These are phyloP conservation scores for Vaccinium macrocarpon DNA, from an alignment of 148 eudicot species.

Conservation along the genomic window DNA sequence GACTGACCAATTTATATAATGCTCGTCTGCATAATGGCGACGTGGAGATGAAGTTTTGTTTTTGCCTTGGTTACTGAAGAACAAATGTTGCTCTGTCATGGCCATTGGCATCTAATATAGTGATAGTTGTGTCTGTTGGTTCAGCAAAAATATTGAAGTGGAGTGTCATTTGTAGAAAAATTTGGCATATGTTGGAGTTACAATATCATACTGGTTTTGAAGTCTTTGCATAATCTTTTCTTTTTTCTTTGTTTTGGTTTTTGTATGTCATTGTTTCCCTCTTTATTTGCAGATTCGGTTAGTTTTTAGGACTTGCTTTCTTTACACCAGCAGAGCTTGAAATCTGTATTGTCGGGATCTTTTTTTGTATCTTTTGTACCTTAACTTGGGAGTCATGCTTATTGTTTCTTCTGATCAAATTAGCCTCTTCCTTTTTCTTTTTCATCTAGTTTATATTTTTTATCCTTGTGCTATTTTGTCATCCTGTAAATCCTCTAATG, in stretches of 20 bases:
- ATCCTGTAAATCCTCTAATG: slow-evolving; percentile 10
- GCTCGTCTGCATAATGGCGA: neutral
- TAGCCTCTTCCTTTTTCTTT: neutral
- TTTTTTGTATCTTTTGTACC: neutral
- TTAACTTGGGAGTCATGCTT: neutral
- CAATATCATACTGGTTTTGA: too few relatives aligned
- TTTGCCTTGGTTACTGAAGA: slow-evolving; percentile 11
- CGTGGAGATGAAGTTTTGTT: neutral
- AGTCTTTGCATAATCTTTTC: too few relatives aligned
- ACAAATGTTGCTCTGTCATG: neutral
- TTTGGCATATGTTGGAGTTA: neutral
- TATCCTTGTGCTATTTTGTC: neutral
- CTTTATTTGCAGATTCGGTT: neutral
- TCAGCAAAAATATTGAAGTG: neutral
- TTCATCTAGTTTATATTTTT: neutral
- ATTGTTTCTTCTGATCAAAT: slow-evolving; percentile 8
- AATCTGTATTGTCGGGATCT: neutral
- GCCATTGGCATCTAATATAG: neutral
- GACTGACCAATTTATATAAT: neutral
- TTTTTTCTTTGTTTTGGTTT: neutral
- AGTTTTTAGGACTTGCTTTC: neutral
- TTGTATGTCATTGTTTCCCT: neutral
- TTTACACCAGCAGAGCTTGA: neutral
- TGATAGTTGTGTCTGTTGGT: neutral
- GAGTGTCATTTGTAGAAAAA: neutral